Conservation (phyloP, 768 basidiomycete species). For the Pleurotus tuoliensis region DNA sequence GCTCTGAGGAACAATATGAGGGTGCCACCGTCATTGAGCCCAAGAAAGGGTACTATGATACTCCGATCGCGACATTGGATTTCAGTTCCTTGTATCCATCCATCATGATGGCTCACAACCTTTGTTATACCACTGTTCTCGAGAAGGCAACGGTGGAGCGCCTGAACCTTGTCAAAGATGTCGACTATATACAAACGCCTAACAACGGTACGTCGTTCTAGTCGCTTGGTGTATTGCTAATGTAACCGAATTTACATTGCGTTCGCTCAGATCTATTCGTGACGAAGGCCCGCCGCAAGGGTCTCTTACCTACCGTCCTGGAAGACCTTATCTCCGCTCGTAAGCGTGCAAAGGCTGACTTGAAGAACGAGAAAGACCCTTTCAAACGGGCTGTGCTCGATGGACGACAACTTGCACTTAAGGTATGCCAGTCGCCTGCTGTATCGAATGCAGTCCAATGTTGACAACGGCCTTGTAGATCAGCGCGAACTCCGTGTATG, state of each 20-base stretch:
- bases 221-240: not conserved
- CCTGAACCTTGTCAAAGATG: constrained; percentile 72
- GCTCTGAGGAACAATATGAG: constrained; percentile 95
- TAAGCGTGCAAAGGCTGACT: constrained; percentile 91
- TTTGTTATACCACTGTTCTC: constrained; percentile 96
- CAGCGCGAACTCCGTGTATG: constrained; percentile 98
- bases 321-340: constrained; percentile 93
- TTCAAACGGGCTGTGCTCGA: constrained; percentile 97
- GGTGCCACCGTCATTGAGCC: constrained; percentile 99
- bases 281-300: constrained; percentile 70
- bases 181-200: constrained; percentile 92
- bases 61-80: constrained; percentile 96
- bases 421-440: constrained; percentile 43
- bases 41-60: constrained; percentile 91
- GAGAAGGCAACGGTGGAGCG: constrained; percentile 77
- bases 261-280: constrained; percentile 73
- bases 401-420: constrained; percentile 93
- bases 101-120: constrained; percentile 99
- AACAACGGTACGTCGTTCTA: constrained; percentile 70
- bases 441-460: not conserved
- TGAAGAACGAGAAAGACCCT: constrained; percentile 96
- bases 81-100: constrained; percentile 98
- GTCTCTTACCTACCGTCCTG: constrained; percentile 84
- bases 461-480: constrained; percentile 51
- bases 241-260: not conserved